phyloP scores from a whole-genome alignment of 257 asterid species.

The Rhazya stricta region DNA sequence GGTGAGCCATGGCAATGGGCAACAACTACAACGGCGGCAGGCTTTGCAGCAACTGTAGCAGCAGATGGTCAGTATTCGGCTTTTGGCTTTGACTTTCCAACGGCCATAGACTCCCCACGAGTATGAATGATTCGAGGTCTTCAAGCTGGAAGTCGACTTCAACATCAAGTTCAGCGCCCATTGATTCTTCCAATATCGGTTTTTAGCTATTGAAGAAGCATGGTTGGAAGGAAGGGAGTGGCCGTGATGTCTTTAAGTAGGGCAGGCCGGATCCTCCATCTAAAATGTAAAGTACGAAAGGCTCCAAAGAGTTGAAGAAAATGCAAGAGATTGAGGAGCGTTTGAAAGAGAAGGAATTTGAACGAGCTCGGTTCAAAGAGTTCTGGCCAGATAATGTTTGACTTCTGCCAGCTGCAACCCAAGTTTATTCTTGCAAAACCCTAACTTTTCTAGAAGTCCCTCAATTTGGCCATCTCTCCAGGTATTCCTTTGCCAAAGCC shows the following conservation, averaged over 20 bases:
- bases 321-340: conserved; percentile 58
- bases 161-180: conserved; percentile 9
- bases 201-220: conserved; percentile 76
- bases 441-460: too few species aligned
- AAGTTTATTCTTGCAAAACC: not conserved
- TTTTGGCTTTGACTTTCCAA: too few species aligned
- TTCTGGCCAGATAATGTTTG: conserved; percentile 96
- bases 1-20: too few species aligned
- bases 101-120: too few species aligned
- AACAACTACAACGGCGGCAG: too few species aligned
- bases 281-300: conserved; percentile 36
- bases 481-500: too few species aligned
- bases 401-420: not conserved
- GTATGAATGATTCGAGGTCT: too few species aligned
- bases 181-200: conserved; percentile 22
- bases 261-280: too few species aligned
- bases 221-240: conserved; percentile 92
- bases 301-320: conserved; percentile 68
- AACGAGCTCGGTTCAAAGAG: conserved; percentile 62
- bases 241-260: conserved; percentile 72
- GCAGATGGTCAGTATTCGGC: too few species aligned
- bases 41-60: too few species aligned
- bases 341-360: conserved; percentile 73
- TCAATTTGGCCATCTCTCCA: too few species aligned
- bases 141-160: conserved; percentile 14